These are phyloP conservation scores for Actinomucor elegans DNA, from an alignment of 371 early-diverging fungal genomes.

Conservation along the genomic window DNA sequence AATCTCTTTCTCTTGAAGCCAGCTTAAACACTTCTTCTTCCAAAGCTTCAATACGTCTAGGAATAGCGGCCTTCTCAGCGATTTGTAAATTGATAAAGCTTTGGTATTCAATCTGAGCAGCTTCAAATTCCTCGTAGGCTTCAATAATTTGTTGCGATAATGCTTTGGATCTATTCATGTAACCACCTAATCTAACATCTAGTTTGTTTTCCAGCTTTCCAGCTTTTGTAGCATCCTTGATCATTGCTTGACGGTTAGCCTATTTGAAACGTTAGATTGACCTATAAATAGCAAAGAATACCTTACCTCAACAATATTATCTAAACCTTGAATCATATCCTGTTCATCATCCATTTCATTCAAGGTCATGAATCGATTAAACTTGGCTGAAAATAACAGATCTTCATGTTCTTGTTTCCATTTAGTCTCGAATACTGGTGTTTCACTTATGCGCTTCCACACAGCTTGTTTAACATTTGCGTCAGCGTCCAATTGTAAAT, in stretches of 20 bases:
- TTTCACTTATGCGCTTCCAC: slow-evolving; percentile 29
- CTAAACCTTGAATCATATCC: slow-evolving; percentile 44
- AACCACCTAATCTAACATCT: slow-evolving; percentile 80
- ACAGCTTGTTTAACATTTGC: slow-evolving; percentile 37
- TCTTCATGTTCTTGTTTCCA: slow-evolving; percentile 47
- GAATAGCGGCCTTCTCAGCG: slow-evolving; percentile 65
- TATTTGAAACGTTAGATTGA: slow-evolving; percentile 6
- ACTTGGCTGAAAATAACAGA: slow-evolving; percentile 41
- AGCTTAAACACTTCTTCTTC: slow-evolving; percentile 66
- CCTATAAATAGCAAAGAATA: not conserved
- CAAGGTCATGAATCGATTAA: slow-evolving; percentile 40
- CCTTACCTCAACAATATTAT: slow-evolving; percentile 46
- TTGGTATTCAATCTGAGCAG: slow-evolving; percentile 61
- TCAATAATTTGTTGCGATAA: slow-evolving; percentile 61
- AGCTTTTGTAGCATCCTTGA: slow-evolving; percentile 74
- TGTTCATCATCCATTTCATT: slow-evolving; percentile 38
- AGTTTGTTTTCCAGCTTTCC: slow-evolving; percentile 87
- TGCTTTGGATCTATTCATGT: slow-evolving; percentile 62
- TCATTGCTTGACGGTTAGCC: slow-evolving; percentile 73
- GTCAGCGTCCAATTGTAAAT: slow-evolving; percentile 18
- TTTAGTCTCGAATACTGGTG: slow-evolving; percentile 37
- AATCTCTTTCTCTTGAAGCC: slow-evolving; percentile 61
- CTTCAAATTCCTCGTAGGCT: slow-evolving; percentile 64
- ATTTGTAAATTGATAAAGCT: slow-evolving; percentile 62
- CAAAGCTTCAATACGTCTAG: slow-evolving; percentile 65